Evolutionary conservation across 2,329 filamentous ascomycete species (phyloP), one percentile per base, ranked within the genome.

Genomic region (Hymenoscyphus linearis): DNA sequence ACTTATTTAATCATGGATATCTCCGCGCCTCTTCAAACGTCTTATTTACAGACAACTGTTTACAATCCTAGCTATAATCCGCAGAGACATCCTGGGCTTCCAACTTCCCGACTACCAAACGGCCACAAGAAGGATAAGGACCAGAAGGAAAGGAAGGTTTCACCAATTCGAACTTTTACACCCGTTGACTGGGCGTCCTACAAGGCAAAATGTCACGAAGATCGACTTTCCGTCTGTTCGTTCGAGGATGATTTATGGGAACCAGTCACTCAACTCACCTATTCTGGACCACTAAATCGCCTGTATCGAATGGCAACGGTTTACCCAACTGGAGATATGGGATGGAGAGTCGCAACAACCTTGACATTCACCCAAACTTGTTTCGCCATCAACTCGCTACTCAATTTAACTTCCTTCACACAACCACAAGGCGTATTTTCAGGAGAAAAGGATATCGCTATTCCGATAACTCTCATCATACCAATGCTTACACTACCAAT

Each of bases 161-260:
- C 40, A 13, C 40, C 40, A 47, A 22, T 47, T 47, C 40, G 40
- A 47, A 47, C 40, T 4, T 36, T 58, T 13, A 50, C 40, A 3
- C 10, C 40, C 26, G 40, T 52, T 14, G 57, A 52, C 26, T 52
- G 52, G 14, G 27, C 13, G 27, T 35, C 13, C 2, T 52, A 36
- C 9, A 58, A 58, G 34, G n/a, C 25, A 13, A 58, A 58, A 52
- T 52, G 40, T 44, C n/a, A 58, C 6, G 57, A 52, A 58, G 26
- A 52, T n/a, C 57, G 57, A 18, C 3, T 58, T 25, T 52, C 40
- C n/a, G 44, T 58, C 34, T 12, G 16, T 16, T 52, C 47, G 9
- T 52, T 50, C 50, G 57, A 59, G 25, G 27, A 22, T 14, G 7
- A 37, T 31, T n/a, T 16, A 18, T 47, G 31, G 18, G 47, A 55